Base-by-base conservation (phyloP, 1,284 basidiomycete genomes). In the Ceraceosorus guamensis region DNA sequence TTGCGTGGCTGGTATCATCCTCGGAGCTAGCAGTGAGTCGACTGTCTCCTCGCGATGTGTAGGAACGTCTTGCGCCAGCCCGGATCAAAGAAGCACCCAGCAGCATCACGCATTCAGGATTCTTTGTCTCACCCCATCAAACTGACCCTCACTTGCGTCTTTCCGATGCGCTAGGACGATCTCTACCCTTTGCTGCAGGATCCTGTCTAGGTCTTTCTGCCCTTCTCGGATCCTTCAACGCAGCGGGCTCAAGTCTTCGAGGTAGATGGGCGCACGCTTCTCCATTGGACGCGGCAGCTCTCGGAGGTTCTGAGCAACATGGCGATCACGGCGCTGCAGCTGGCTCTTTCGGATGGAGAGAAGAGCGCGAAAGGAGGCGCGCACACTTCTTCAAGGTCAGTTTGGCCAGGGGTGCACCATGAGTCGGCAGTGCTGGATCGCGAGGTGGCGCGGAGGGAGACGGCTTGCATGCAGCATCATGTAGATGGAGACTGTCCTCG, bases 1-100 rank as follows among this genome's bases (percentile, higher is more conserved):
- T 56, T 95, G 91, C 78, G 91, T 91, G 50, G 90, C 91, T 55
- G 91, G 91, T 50, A 88, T 95, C 77, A 79, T 95, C 61, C 88
- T 88, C 46, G 91, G 91, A 59, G 80, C 91, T 60, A 82, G 85
- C 79, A 81, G 89, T 89, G 74, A 56, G 83, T 81, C 55, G 51
- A 48, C 44, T 11, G 18, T 35, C 44, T 44, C 11, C 48, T 14
- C 49, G 16, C n/a, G 16, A 16, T n/a, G 43, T n/a, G 41, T 44
- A 44, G n/a, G n/a, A n/a, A 16, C 41, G 41, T 57, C 39, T 24
- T 24, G 24, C 24, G 24, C 24, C 24, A 2, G 24, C 24, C 24
- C 24, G 34, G 34, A 44, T 11, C n/a, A 16, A 44, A 16, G 16
- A 16, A 44, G 35, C 34, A 47, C 35, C 14, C 57, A 58, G 44